These are phyloP conservation scores for Multifurca ochricompacta DNA, from an alignment of 768 basidiomycete genomes.

Conservation along the genomic window DNA sequence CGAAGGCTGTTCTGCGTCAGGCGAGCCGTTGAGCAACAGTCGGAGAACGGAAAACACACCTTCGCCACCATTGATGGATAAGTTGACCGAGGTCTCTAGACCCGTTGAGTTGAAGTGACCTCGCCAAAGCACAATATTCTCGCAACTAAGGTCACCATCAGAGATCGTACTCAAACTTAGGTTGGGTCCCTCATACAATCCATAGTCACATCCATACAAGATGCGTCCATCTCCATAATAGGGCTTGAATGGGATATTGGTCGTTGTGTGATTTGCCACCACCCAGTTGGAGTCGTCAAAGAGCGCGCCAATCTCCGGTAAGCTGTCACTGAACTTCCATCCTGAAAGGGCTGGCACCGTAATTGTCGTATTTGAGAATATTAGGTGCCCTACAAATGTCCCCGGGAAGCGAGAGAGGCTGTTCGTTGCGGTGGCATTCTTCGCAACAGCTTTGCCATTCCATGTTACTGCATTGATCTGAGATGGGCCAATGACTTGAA, in stretches of 20 bases:
- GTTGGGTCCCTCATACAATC: constrained; percentile 42
- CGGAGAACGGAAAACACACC: constrained; percentile 32
- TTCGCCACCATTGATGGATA: constrained; percentile 77
- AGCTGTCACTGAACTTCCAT: constrained; percentile 72
- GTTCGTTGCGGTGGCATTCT: constrained; percentile 29
- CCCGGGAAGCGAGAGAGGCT: constrained; percentile 30
- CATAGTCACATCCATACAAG: constrained; percentile 84
- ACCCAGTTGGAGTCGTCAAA: constrained; percentile 65
- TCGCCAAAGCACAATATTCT: constrained; percentile 74
- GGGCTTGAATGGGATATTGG: constrained; percentile 64
- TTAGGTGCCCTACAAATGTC: constrained; percentile 43
- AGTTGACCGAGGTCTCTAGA: constrained; percentile 52
- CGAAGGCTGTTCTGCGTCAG: constrained; percentile 46
- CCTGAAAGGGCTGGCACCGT: constrained; percentile 42
- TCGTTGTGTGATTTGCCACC: constrained; percentile 59
- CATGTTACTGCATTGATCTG: constrained; percentile 50
- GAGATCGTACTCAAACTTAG: neutral
- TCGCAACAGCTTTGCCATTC: constrained; percentile 51
- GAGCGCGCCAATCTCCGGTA: constrained; percentile 54
- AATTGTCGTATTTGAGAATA: constrained; percentile 29
- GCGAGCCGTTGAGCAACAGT: neutral
- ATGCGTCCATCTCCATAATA: constrained; percentile 67
- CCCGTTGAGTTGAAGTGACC: constrained; percentile 68
- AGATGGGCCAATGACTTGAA: constrained; percentile 59
- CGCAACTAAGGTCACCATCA: constrained; percentile 47